A percentile compares a stretch with the other conserved stretches of the same genome.
Conservation (phyloP, 192 early-diverging fungal species). For the Radiomyces spectabilis region DNA sequence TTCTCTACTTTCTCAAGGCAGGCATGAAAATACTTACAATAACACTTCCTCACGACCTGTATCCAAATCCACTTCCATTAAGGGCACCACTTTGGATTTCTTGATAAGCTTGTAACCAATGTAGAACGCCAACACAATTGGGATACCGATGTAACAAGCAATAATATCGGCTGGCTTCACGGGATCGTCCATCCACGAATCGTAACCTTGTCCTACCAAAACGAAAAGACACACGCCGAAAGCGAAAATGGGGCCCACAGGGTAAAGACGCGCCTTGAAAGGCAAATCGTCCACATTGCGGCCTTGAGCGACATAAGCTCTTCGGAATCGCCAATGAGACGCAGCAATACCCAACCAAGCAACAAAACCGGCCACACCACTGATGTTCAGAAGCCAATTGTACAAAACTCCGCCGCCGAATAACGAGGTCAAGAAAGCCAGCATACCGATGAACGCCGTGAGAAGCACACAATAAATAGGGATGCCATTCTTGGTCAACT, state of each 20-base stretch:
- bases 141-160: conserved; percentile 59
- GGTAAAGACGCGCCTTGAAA: conserved; percentile 64
- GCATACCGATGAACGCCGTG: conserved; percentile 45
- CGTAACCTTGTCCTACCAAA: conserved; percentile 57
- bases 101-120: conserved; percentile 57
- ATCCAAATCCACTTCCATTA: conserved; percentile 55
- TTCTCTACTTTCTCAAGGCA: neutral
- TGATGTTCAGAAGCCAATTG: conserved; percentile 56
- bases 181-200: conserved; percentile 30
- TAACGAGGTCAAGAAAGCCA: conserved; percentile 51
- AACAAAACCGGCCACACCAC: conserved; percentile 74
- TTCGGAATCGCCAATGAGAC: conserved; percentile 81
- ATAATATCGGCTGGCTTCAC: conserved; percentile 46
- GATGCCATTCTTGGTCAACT: conserved; percentile 45
- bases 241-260: conserved; percentile 63
- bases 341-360: conserved; percentile 84
- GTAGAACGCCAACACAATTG: conserved; percentile 57
- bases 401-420: conserved; percentile 53
- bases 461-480: conserved; percentile 49
- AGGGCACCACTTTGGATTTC: conserved; percentile 53
- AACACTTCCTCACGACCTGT: conserved; percentile 31
- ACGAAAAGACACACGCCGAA: conserved; percentile 50
- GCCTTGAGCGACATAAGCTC: conserved; percentile 69
- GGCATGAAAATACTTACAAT: conserved; percentile 2
- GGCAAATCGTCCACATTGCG: conserved; percentile 52